A percentile compares a stretch with the other conserved stretches of the same genome.
These are phyloP conservation scores for Aspergillus spinulosporus DNA, from an alignment of 2,329 filamentous ascomycete species.

Conservation along the genomic window DNA sequence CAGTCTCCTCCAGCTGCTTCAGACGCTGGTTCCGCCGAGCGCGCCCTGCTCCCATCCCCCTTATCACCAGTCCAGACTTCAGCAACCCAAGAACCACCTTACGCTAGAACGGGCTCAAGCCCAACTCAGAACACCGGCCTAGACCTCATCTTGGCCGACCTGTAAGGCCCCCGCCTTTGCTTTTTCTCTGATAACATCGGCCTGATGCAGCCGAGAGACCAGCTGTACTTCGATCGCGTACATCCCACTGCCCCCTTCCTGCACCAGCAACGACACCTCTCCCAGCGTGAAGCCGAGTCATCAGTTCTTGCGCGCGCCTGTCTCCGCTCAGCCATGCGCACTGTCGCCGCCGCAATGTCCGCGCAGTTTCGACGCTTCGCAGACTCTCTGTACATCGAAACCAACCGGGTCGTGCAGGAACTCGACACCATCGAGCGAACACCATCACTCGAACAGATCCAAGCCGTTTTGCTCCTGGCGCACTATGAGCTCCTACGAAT, in stretches of 20 bases:
- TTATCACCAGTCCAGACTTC: background rate
- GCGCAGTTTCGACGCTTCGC: conserved; percentile 1
- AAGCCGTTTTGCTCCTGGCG: conserved; percentile 2
- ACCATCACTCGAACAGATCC: conserved; percentile 2
- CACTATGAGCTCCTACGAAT: conserved; percentile 2
- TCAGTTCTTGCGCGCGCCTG: background rate
- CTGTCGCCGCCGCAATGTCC: conserved; percentile 13
- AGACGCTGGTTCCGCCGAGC: background rate
- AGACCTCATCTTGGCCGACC: background rate
- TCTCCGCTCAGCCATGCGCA: conserved; percentile 15
- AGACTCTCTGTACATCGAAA: background rate
- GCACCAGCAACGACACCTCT: conserved; percentile 8
- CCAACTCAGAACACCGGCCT: background rate
- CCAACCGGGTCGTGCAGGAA: background rate
- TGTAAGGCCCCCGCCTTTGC: background rate
- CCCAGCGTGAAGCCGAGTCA: background rate
- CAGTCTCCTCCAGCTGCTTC: background rate
- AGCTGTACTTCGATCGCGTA: conserved; percentile 19
- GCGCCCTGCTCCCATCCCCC: background rate
- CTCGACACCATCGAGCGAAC: background rate
- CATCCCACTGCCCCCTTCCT: conserved; percentile 14
- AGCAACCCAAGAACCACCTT: background rate
- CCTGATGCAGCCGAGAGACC: conserved; percentile 10
- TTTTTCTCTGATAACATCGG: background rate
- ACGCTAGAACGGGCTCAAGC: background rate